Evolutionary conservation across 2,329 filamentous ascomycete species (phyloP).

Genomic region (Peltaster fructicola): DNA sequence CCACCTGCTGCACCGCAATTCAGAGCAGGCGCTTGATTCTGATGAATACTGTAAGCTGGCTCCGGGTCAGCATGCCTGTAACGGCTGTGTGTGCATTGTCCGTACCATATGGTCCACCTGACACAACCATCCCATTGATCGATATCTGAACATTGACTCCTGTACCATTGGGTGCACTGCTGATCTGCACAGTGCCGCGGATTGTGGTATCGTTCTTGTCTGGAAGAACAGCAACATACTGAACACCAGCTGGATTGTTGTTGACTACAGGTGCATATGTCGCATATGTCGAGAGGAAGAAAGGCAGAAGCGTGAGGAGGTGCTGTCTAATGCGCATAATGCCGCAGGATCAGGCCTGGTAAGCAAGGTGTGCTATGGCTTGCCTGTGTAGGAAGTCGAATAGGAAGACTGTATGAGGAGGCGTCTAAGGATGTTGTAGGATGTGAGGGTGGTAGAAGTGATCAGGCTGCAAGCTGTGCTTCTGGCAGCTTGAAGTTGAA

Average conservation of each 20-base stretch:
- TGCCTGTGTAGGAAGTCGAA: no score
- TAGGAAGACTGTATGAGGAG: no score
- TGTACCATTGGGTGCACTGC: conserved; percentile 18
- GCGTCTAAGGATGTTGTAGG: no score
- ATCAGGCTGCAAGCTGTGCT: no score
- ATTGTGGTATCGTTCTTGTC: conserved; percentile 17
- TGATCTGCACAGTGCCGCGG: conserved; percentile 19
- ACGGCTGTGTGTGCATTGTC: no score
- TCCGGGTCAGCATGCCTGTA: conserved; percentile 2
- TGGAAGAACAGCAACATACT: conserved; percentile 23
- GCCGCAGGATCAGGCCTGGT: no score
- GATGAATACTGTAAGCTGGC: conserved; percentile 29
- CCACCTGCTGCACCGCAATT: conserved; percentile 26
- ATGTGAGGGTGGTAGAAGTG: no score
- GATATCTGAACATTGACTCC: conserved; percentile 25
- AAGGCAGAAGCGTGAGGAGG: conserved; percentile 4
- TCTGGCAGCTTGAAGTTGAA: no score
- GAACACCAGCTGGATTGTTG: conserved; percentile 22
- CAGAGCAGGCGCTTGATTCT: conserved; percentile 23
- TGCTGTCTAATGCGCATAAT: no score
- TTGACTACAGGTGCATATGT: conserved; percentile 20
- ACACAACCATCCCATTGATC: conserved; percentile 22
- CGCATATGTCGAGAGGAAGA: conserved; percentile 2
- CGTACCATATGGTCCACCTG: conserved; percentile 28
- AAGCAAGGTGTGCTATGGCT: no score